These are phyloP conservation scores for Globisporangium alternatum DNA, from an alignment of 352 stramenopile genomes.

Conservation along the genomic window DNA sequence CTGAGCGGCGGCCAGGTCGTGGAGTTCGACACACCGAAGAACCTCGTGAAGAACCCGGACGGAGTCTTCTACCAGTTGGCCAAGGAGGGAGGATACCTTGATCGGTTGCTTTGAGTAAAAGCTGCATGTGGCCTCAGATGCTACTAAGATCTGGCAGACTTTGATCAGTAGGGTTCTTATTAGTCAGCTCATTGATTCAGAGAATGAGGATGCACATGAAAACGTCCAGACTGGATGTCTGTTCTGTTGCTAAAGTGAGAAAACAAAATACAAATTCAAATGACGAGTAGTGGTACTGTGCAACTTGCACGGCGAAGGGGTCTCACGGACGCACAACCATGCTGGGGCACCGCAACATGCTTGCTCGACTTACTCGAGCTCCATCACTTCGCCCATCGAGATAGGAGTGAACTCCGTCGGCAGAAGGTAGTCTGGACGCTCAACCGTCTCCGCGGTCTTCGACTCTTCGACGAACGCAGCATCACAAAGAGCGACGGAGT, in stretches of 20 bases:
- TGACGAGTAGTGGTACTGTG: neutral
- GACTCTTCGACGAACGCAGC: constrained; percentile 30
- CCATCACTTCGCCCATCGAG: constrained; percentile 37
- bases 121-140: too few relatives aligned
- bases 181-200: constrained; percentile 1
- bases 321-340: neutral
- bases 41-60: too few relatives aligned
- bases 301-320: neutral
- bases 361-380: constrained; percentile 35
- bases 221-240: neutral
- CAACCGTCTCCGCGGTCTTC: constrained; percentile 20
- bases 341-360: neutral
- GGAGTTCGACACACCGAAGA: too few relatives aligned
- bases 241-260: neutral
- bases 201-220: neutral
- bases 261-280: constrained; percentile 6
- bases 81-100: too few relatives aligned
- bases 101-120: too few relatives aligned
- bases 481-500: constrained; percentile 55
- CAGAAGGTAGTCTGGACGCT: constrained; percentile 17
- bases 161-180: neutral
- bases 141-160: neutral
- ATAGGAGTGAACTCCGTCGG: constrained; percentile 23
- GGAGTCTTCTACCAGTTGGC: too few relatives aligned
- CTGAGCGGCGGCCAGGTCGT: too few relatives aligned